Evolutionary conservation across 2,329 filamentous ascomycete species (phyloP), one percentile per base, ranked within the genome.

Genomic region (Talaromyces sp.): DNA sequence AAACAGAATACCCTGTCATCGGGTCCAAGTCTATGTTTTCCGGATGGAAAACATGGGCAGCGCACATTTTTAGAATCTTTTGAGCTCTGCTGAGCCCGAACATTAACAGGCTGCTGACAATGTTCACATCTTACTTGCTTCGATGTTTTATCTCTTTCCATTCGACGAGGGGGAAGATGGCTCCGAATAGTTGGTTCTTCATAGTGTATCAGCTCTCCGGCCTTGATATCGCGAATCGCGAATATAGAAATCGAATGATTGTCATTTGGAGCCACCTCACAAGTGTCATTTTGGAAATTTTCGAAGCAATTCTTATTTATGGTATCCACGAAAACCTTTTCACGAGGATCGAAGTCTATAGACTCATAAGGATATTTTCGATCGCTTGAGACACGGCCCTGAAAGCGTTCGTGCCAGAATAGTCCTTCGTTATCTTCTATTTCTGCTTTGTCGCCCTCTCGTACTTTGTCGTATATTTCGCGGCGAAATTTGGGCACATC

Each of bases 161-260:
- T 51, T 20, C 47, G 47, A 14, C 48, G 48, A 4, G 45, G 45
- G 7, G 57, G 55, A 35, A 73, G 65, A 55, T 72, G 64, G 14
- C 71, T 66, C 44, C 71, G 62, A n/a, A 72, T 64, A 3, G 65
- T 66, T 2, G 71, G 71, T 36, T 72, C 70, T 44, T 73, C 70
- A 19, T 56, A 62, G 51, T 67, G 65, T 30, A 73, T 64, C 6
- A 68, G 16, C 22, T 64, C 57, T 1, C 61, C 61, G 19, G 47
- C 43, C 14, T 48, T 30, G 33, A 73, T 72, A 5, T 61, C 20
- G 13, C 51, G 35, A 3, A 47, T 63, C 6, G 71, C 71, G 46
- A 66, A 66, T n/a, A 72, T 64, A 2, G 58, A 54, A n/a, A 67
- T 13, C 40, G 24, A 47, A 48, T 48, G 30, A 55, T 14, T 13